Conservation (phyloP, 768 basidiomycete genomes). For the Tephrocybe sp. region DNA sequence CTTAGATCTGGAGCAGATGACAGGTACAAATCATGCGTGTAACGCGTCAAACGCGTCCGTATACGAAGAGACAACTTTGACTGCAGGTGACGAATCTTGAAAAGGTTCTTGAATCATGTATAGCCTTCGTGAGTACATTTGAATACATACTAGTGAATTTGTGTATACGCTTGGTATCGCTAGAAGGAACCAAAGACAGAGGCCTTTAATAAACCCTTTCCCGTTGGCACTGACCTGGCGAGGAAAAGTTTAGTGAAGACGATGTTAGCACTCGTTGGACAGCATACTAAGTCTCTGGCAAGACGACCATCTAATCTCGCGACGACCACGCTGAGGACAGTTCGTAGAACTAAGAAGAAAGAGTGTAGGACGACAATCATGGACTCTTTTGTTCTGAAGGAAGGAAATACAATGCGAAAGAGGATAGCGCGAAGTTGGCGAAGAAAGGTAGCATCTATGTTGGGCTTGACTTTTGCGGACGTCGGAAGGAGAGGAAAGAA, state of each 20-base stretch:
- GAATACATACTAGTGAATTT: slow-evolving; percentile 74
- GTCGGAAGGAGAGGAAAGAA: slow-evolving; percentile 61
- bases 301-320: slow-evolving; percentile 88
- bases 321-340: slow-evolving; percentile 83
- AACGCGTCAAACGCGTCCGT: slow-evolving; percentile 84
- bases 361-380: slow-evolving; percentile 76
- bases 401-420: slow-evolving; percentile 66
- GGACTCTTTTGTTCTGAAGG: slow-evolving; percentile 63
- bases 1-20: slow-evolving; percentile 67
- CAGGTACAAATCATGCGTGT: slow-evolving; percentile 90
- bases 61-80: slow-evolving; percentile 79
- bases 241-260: neutral
- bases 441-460: slow-evolving; percentile 67
- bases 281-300: slow-evolving; percentile 75
- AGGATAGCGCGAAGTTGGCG: slow-evolving; percentile 73
- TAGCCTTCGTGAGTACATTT: neutral
- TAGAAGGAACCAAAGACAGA: slow-evolving; percentile 85
- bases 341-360: slow-evolving; percentile 80
- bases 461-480: slow-evolving; percentile 47
- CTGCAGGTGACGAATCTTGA: slow-evolving; percentile 84
- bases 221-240: slow-evolving; percentile 75
- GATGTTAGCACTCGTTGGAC: neutral
- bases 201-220: slow-evolving; percentile 74
- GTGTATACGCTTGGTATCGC: slow-evolving; percentile 94
- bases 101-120: neutral